These are phyloP conservation scores for Ramichloridium luteum DNA, from an alignment of 2,329 filamentous ascomycete genomes.

Conservation along the genomic window DNA sequence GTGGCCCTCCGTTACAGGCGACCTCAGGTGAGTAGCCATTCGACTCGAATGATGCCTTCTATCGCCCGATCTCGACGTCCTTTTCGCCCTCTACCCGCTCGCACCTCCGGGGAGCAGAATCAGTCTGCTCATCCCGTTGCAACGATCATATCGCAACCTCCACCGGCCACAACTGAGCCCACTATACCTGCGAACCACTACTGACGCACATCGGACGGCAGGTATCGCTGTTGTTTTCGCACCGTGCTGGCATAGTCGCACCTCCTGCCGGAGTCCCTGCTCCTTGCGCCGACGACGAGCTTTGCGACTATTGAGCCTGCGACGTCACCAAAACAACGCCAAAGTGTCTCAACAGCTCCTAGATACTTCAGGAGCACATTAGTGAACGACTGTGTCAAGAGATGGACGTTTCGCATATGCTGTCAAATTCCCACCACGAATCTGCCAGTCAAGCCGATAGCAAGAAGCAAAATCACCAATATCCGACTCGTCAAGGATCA, in stretches of 20 bases:
- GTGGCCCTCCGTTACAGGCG: constrained; percentile 12
- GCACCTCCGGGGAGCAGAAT: too few relatives aligned
- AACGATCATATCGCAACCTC: constrained; percentile 6
- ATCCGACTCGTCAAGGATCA: constrained; percentile 22
- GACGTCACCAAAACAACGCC: too few relatives aligned
- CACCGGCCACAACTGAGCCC: constrained; percentile 2
- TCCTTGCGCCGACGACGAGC: constrained; percentile 23
- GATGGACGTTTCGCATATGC: constrained; percentile 28
- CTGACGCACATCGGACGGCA: constrained; percentile 4
- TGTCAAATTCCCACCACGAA: constrained; percentile 18
- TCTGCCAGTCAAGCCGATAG: constrained; percentile 14
- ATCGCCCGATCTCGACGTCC: too few relatives aligned
- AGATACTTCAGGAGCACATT: constrained; percentile 1
- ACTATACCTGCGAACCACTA: constrained; percentile 1
- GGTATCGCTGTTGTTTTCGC: constrained; percentile 4
- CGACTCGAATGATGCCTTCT: constrained; percentile 5
- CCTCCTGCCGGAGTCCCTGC: constrained; percentile 7
- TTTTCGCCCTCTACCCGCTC: too few relatives aligned
- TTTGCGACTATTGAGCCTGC: too few relatives aligned
- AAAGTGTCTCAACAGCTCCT: constrained; percentile 6
- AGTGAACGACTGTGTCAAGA: constrained; percentile 1
- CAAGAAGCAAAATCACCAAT: constrained; percentile 23
- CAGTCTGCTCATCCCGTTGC: not conserved
- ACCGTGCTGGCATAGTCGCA: too few relatives aligned
- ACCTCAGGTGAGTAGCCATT: constrained; percentile 17